Conservation (phyloP, 108 stramenopile species). For the Aurantiochytrium sp. region DNA sequence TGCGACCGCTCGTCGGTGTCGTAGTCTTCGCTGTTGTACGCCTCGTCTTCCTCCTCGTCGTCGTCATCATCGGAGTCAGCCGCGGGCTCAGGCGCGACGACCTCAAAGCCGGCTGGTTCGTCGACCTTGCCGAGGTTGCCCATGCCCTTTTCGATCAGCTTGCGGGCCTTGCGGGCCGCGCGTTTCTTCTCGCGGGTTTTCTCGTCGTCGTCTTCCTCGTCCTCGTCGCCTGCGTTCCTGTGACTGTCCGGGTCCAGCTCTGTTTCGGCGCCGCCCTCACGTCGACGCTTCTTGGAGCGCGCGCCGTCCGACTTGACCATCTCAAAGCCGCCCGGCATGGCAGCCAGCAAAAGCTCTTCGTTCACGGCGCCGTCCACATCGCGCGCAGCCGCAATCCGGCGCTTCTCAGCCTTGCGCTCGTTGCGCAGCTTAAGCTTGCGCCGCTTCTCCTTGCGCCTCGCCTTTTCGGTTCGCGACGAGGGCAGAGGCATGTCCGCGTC, state of each 20-base stretch:
- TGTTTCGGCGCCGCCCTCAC: neutral
- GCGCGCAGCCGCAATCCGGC: conserved; percentile 50
- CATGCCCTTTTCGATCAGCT: conserved; percentile 13
- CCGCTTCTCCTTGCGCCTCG: conserved; percentile 86
- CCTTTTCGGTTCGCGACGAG: conserved; percentile 79
- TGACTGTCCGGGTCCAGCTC: neutral
- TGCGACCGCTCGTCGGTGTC: conserved; percentile 90
- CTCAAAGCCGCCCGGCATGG: conserved; percentile 38
- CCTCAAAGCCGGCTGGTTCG: conserved; percentile 24
- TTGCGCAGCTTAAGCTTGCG: conserved; percentile 77
- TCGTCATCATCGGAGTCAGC: neutral
- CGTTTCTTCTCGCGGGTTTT: neutral
- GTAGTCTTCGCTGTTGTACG: conserved; percentile 77
- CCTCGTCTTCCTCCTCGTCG: conserved; percentile 48
- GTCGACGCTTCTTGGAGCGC: neutral
- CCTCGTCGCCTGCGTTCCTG: neutral
- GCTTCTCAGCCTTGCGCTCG: conserved; percentile 71
- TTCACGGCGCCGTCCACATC: conserved; percentile 59
- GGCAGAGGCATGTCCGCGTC: conserved; percentile 69
- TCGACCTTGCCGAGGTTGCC: neutral
- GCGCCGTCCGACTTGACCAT: neutral
- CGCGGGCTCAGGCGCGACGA: conserved; percentile 48
- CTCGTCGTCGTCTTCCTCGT: neutral
- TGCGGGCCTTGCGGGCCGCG: neutral
- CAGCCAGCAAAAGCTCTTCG: conserved; percentile 68